These are phyloP conservation scores for Cicer bijugum DNA, from an alignment of 306 rosid species.

Conservation along the genomic window DNA sequence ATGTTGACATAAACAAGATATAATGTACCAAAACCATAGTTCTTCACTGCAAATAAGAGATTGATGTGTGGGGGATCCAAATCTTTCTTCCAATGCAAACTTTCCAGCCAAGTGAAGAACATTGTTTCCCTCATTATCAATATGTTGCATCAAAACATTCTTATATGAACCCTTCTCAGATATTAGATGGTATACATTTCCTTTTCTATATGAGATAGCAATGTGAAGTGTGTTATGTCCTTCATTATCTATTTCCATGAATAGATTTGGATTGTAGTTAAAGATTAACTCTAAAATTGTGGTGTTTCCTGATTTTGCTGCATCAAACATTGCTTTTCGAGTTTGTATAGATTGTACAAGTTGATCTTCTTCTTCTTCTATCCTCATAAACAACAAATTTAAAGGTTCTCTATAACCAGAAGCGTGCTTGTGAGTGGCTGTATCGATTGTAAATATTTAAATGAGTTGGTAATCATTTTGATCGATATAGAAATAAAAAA, in stretches of 20 bases:
- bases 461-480: no score
- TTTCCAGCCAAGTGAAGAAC: conserved; percentile 35
- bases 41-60: not conserved
- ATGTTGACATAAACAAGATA: no score
- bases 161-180: conserved; percentile 3
- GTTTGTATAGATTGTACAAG: not conserved
- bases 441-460: not conserved
- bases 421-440: not conserved
- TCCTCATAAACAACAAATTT: not conserved
- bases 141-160: not conserved
- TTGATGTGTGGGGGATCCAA: not conserved
- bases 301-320: conserved; percentile 26
- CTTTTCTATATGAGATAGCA: conserved; percentile 7
- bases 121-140: conserved; percentile 33
- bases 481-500: no score
- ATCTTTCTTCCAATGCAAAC: not conserved
- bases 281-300: not conserved
- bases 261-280: not conserved
- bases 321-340: conserved; percentile 21
- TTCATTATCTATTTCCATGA: not conserved
- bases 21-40: conserved; percentile 11
- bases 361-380: conserved; percentile 17
- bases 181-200: conserved; percentile 16
- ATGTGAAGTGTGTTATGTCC: conserved; percentile 26
- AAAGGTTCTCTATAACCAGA: not conserved